These are phyloP conservation scores for Puya raimondii DNA, from an alignment of 176 grass and related monocot genomes.

Conservation along the genomic window DNA sequence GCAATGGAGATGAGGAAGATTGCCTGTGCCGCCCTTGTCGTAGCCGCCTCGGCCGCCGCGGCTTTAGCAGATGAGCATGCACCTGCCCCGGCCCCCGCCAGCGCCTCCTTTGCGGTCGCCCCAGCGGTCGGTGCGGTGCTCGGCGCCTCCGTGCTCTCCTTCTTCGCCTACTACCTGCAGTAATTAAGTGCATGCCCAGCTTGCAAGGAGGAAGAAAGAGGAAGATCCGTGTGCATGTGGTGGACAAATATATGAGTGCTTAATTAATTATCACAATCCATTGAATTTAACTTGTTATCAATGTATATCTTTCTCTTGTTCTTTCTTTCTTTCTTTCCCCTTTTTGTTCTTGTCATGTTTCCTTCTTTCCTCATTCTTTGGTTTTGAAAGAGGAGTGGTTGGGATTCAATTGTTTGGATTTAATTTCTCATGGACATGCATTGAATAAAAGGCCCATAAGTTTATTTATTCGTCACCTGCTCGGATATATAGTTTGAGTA, in stretches of 20 bases:
- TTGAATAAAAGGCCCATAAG: not conserved
- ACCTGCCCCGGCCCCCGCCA: slow-evolving; percentile 56
- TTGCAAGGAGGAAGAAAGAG: not conserved
- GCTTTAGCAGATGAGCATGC: slow-evolving; percentile 49
- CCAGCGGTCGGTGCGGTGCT: slow-evolving; percentile 41
- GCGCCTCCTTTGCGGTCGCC: slow-evolving; percentile 31
- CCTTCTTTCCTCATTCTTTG: not conserved
- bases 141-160: slow-evolving; percentile 55
- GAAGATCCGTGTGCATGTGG: not conserved
- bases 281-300: not conserved
- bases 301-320: not conserved
- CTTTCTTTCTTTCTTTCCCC: not conserved
- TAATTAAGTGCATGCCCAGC: slow-evolving; percentile 12
- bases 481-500: too few species aligned
- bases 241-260: not conserved
- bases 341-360: not conserved
- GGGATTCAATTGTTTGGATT: not conserved
- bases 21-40: slow-evolving; percentile 70
- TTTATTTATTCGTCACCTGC: not conserved
- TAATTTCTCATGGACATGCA: not conserved
- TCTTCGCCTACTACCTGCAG: slow-evolving; percentile 75
- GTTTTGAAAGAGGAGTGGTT: not conserved
- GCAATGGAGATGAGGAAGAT: slow-evolving; percentile 96
- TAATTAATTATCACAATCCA: not conserved
- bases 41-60: slow-evolving; percentile 48